Conservation (phyloP, 345 rosid genomes). For the Excoecaria cochinchinensis region DNA sequence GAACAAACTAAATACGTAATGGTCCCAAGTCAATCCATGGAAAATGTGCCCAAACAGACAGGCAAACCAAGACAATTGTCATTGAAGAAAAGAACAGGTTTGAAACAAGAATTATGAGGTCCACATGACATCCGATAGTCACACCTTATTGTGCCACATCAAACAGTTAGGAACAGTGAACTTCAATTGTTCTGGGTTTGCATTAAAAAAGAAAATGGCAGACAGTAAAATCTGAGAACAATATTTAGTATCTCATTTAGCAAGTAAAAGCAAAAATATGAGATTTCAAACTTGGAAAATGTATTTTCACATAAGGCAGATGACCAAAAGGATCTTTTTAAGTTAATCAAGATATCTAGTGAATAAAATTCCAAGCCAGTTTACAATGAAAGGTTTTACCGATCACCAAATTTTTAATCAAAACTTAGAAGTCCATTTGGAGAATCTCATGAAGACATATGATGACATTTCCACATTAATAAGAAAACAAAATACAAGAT, state of each 20-base stretch:
- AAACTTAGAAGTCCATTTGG: neutral
- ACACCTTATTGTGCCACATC: neutral
- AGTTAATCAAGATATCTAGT: neutral
- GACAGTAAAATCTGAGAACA: neutral
- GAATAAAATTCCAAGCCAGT: too few relatives aligned
- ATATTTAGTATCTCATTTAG: neutral
- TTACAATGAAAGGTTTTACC: too few relatives aligned
- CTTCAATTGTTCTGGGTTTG: neutral
- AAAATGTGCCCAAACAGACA: neutral
- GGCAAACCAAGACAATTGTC: neutral
- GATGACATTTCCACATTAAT: too few relatives aligned
- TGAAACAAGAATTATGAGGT: neutral
- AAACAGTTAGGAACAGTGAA: neutral
- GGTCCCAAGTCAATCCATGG: neutral
- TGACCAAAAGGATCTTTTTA: neutral
- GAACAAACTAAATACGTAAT: neutral
- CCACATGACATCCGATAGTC: neutral
- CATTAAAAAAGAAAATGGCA: neutral
- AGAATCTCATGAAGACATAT: too few relatives aligned
- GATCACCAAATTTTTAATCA: too few relatives aligned
- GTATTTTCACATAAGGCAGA: neutral
- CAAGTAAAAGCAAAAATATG: neutral
- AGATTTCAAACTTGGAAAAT: neutral
- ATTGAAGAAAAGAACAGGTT: neutral
- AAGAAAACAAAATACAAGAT: too few relatives aligned